Conservation (phyloP, 2,329 filamentous ascomycete species). For the Botrytis aclada region DNA sequence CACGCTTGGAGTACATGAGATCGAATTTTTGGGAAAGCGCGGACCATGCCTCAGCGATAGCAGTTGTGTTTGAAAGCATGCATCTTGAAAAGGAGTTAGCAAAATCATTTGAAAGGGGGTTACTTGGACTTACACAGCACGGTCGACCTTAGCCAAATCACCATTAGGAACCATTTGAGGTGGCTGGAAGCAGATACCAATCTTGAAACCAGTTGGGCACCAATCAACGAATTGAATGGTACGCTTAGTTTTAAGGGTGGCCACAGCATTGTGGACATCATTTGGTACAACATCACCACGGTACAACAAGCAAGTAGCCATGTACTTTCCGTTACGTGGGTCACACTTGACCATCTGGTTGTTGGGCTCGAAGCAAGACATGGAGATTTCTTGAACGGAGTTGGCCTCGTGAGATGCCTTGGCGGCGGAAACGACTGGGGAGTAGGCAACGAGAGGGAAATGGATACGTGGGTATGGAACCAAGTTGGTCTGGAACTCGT, state of each 20-base stretch:
- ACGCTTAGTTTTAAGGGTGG: slow-evolving; percentile 64
- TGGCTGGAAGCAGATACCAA: slow-evolving; percentile 95
- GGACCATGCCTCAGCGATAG: slow-evolving; percentile 63
- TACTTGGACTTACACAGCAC: slow-evolving; percentile 75
- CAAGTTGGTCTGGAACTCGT: slow-evolving; percentile 68
- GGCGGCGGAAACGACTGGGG: slow-evolving; percentile 58
- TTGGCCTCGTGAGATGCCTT: slow-evolving; percentile 56
- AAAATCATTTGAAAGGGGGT: slow-evolving; percentile 25
- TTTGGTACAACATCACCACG: slow-evolving; percentile 63
- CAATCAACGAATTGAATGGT: slow-evolving; percentile 85
- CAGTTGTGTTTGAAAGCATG: slow-evolving; percentile 66
- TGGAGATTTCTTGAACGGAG: slow-evolving; percentile 15
- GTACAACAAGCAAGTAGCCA: slow-evolving; percentile 65
- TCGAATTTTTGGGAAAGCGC: slow-evolving; percentile 66
- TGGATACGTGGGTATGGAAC: slow-evolving; percentile 67
- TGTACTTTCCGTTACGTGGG: slow-evolving; percentile 65
- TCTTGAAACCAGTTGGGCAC: slow-evolving; percentile 99
- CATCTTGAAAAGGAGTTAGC: background rate
- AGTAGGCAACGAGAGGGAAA: slow-evolving; percentile 64
- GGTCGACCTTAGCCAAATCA: slow-evolving; percentile 95
- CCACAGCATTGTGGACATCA: slow-evolving; percentile 58
- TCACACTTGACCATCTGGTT: slow-evolving; percentile 68
- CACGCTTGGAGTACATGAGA: slow-evolving; percentile 67
- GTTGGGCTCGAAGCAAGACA: slow-evolving; percentile 58
- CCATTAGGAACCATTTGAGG: slow-evolving; percentile 74